Percentiles rank a stretch among this genome's conserved stretches.
Evolutionary conservation across 2,329 filamentous ascomycete species (phyloP).

Genomic region (Annulohypoxylon truncatum): DNA sequence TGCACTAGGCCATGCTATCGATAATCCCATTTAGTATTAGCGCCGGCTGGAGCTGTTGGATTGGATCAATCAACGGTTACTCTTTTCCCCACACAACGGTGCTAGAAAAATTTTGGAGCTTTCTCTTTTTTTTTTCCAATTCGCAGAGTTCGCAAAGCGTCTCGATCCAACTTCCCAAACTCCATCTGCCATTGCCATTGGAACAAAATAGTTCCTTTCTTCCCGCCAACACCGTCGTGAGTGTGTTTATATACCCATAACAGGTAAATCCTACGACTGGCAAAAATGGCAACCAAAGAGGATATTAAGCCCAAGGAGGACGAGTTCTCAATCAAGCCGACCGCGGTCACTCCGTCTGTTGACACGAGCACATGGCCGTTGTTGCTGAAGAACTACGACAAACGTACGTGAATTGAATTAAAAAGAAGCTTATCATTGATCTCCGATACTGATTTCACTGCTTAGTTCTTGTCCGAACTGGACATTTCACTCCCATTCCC

Average conservation of each 20-base stretch:
- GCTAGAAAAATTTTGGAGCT: constrained; percentile 51
- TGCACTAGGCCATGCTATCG: constrained; percentile 67
- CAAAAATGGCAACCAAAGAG: constrained; percentile 45
- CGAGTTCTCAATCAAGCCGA: constrained; percentile 80
- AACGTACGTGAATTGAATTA: constrained; percentile 69
- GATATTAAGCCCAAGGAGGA: constrained; percentile 45
- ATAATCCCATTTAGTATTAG: constrained; percentile 52
- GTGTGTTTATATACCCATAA: constrained; percentile 27
- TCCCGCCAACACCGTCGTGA: constrained; percentile 38
- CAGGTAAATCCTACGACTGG: constrained; percentile 39
- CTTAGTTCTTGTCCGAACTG: constrained; percentile 88
- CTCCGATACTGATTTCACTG: constrained; percentile 42
- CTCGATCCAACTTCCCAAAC: constrained; percentile 19
- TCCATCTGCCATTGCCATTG: constrained; percentile 36
- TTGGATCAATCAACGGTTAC: constrained; percentile 20
- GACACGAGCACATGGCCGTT: constrained; percentile 93
- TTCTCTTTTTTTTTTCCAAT: constrained; percentile 36
- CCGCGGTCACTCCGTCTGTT: constrained; percentile 79
- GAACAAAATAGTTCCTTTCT: constrained; percentile 25
- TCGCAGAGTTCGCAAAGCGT: constrained; percentile 35
- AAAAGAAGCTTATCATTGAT: neutral
- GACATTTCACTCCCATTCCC: constrained; percentile 96
- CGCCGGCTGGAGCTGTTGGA: constrained; percentile 31
- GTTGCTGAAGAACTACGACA: constrained; percentile 95
- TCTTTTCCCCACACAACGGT: constrained; percentile 36